Evolutionary conservation across 1,284 basidiomycete species (phyloP).

Genomic region (Malassezia japonica): DNA sequence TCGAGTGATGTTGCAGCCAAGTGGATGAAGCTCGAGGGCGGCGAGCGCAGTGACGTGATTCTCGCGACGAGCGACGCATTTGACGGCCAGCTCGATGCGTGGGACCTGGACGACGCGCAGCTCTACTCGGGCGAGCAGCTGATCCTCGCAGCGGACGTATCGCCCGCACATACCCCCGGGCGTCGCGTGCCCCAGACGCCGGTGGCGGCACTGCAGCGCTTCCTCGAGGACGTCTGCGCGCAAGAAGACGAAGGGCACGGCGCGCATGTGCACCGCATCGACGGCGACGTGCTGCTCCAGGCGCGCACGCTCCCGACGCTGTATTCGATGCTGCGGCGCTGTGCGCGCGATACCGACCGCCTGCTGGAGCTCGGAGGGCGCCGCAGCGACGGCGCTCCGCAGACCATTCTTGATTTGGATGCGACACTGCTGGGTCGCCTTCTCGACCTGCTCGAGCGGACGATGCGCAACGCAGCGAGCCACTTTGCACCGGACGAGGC

Average conservation of each 20-base stretch:
- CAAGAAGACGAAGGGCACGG: slow-evolving; percentile 1
- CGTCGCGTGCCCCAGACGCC: background rate
- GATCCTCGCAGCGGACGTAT: slow-evolving; percentile 8
- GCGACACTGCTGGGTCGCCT: slow-evolving; percentile 18
- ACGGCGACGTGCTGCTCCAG: slow-evolving; percentile 1
- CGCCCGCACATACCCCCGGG: background rate
- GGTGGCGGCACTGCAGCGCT: background rate
- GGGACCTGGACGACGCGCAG: slow-evolving; percentile 17
- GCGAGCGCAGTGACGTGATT: background rate
- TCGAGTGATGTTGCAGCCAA: background rate
- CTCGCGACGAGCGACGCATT: background rate
- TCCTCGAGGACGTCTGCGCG: background rate
- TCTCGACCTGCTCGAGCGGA: slow-evolving; percentile 25
- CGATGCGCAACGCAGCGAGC: slow-evolving; percentile 21
- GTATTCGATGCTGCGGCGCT: slow-evolving; percentile 3
- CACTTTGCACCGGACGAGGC: background rate
- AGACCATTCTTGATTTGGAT: slow-evolving; percentile 15
- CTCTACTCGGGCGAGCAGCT: slow-evolving; percentile 13
- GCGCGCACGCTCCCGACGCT: background rate
- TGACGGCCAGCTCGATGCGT: background rate
- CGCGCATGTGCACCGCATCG: background rate
- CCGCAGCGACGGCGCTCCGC: background rate
- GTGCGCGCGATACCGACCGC: slow-evolving; percentile 6
- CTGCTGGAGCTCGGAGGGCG: background rate
- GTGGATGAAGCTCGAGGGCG: background rate